These are phyloP conservation scores for Eucalyptus curtisii DNA, from an alignment of 345 rosid genomes.

Conservation along the genomic window DNA sequence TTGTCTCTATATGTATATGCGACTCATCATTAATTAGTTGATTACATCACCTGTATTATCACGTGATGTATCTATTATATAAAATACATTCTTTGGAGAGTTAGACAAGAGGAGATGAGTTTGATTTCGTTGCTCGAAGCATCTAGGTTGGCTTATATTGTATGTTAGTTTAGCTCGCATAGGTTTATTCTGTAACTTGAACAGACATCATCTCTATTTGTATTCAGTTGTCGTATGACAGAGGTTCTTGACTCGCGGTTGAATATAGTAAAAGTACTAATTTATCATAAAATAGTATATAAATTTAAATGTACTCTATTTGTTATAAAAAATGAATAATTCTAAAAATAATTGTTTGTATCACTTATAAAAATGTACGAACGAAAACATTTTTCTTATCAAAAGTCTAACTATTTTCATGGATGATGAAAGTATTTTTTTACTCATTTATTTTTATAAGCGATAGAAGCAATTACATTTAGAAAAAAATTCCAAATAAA, in stretches of 20 bases:
- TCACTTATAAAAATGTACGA: background rate
- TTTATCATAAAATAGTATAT: background rate
- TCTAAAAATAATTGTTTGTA: too few species aligned
- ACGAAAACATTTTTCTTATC: fast-evolving
- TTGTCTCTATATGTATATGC: background rate
- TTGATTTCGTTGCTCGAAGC: background rate
- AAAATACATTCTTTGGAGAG: background rate
- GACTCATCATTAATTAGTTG: background rate
- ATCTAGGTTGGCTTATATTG: background rate
- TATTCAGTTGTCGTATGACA: background rate
- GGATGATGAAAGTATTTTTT: too few species aligned
- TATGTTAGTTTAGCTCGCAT: background rate
- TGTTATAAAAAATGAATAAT: background rate
- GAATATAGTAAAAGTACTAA: background rate
- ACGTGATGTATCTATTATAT: background rate
- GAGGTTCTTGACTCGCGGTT: background rate
- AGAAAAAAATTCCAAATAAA: too few species aligned
- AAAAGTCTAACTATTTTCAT: too few species aligned
- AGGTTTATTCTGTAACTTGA: background rate
- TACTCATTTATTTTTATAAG: background rate
- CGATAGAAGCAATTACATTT: too few species aligned
- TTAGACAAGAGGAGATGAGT: background rate
- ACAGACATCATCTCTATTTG: background rate
- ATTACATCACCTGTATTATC: background rate
- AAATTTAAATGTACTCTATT: background rate